Evolutionary conservation across 2,329 filamentous ascomycete genomes (phyloP), one percentile per base, ranked within the genome.

Genomic region (Penicillium sp.): DNA sequence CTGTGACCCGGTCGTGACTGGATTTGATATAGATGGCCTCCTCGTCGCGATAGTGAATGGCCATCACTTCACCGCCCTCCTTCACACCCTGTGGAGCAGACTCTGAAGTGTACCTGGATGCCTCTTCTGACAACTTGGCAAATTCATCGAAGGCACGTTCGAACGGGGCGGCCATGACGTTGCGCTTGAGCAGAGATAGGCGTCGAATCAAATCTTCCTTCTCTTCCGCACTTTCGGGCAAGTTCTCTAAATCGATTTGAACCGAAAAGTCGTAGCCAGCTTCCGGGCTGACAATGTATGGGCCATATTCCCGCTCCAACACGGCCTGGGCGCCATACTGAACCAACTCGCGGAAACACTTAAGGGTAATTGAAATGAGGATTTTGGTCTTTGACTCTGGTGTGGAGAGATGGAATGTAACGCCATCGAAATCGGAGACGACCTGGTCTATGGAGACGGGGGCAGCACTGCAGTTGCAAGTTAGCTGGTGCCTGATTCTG

Each of bases 11-110:
- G 73, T 99, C 94, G 77, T 95, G 89, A 73, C 90, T 95, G 60
- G 94, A 93, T 79, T 99, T 97, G 79, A 99, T 88, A 75, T 96
- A 99, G 70, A 99, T 97, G 52, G 94, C 92, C 74, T 99, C 94
- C 79, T 97, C 92, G 69, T 99, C 95, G 56, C 94, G 89, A 78
- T 99, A 99, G 75, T 97, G 93, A 66, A 99, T 96, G 2, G 93
- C 87, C 83, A 95, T 96, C 59, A 97, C 88, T 65, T 94, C 86
- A 57, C 93, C 92, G 51, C 94, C 93, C 75, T 97, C 94, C 63
- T 81, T 80, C 28, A 97, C 81, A 61, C 92, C 93, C 71, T 96
- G 91, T 0, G 94, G 94, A 53, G 95, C 94, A 60, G 93, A 89
- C 74, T 99, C 94, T 2, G 90, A 90, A 38, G 90, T 96, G 72